phyloP scores from a whole-genome alignment of 2,329 filamentous ascomycete genomes.

The Teratosphaeria destructans region DNA sequence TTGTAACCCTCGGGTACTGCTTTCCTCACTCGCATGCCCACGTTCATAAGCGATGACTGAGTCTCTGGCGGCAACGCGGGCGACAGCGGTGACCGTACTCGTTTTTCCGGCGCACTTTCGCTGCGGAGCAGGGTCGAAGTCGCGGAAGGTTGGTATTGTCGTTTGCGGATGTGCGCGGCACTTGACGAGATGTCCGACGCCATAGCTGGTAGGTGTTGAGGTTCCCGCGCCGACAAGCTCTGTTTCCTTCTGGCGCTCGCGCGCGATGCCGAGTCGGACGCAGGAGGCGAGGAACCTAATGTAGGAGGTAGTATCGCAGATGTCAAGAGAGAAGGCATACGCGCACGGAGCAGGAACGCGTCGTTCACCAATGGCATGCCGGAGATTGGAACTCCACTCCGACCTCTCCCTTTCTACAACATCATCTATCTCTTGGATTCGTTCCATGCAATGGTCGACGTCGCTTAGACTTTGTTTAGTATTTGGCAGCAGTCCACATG shows the following conservation, averaged over 20 bases:
- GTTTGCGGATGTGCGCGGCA: slow-evolving; percentile 26
- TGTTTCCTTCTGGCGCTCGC: background rate
- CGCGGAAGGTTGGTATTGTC: slow-evolving; percentile 36
- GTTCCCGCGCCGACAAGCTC: background rate
- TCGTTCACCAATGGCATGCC: background rate
- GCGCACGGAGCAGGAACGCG: background rate
- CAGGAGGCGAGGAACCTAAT: background rate
- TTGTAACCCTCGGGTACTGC: slow-evolving; percentile 91
- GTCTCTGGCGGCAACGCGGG: slow-evolving; percentile 53
- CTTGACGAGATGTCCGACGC: background rate
- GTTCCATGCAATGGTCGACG: too few relatives aligned
- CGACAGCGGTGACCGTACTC: slow-evolving; percentile 19
- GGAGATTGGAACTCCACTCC: background rate
- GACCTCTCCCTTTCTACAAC: background rate
- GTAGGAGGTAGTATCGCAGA: background rate
- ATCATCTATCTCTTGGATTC: background rate
- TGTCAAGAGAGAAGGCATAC: background rate
- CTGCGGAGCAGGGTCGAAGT: slow-evolving; percentile 31
- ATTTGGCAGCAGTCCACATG: background rate
- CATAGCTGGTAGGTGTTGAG: background rate
- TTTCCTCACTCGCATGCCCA: slow-evolving; percentile 92
- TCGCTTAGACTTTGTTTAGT: too few relatives aligned
- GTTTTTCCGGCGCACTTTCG: slow-evolving; percentile 5
- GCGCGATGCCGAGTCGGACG: background rate
- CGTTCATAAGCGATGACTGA: slow-evolving; percentile 74